Base-by-base conservation (phyloP, 2,329 filamentous ascomycete genomes). In the Thelonectria blattea region DNA sequence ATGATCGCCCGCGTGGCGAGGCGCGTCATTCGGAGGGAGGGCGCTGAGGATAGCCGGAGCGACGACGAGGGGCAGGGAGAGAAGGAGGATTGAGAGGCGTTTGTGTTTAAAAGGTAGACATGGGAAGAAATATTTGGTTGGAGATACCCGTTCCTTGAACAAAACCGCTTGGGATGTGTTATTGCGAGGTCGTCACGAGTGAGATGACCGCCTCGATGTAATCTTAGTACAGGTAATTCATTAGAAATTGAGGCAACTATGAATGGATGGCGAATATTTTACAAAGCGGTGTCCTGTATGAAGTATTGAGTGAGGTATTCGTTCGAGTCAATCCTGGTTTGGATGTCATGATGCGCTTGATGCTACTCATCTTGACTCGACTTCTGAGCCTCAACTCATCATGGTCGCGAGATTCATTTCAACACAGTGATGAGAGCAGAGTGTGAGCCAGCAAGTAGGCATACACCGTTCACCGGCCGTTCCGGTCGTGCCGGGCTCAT, bases 1-100 rank as follows among this genome's bases (percentile, higher is more conserved):
- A 62, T 62, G 60, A 62, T 62, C 42, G 56, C n/a, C 5, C 60
- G 60, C 5, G 39, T 62, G 14, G 56, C 56, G n/a, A 32, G 52
- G 37, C 52, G 30, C 14, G 56, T 62, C 10, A 52, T 62, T 39
- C 52, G 56, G 3, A 49, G n/a, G 9, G 43, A 60, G 18, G 56
- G 56, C 3, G 60, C 60, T 0, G 56, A 62, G n/a, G 60, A 62
- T 18, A 62, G 39, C 14, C 56, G 60, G 18, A 62, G 60, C 37
- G 60, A 62, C 5, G 59, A 58, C 15, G 59, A 61, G n/a, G 49
- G 8, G 17, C 10, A 34, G 3, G 22, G 22, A 24, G 58, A 51
- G 24, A 57, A 52, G 30, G 53, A 61, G 41, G 39, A 53, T 27
- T 55, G 30, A 55, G 18, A 27, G 34, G 15, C 27, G 27, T 30